phyloP scores from a whole-genome alignment of 1,139 yeast species.

The Suhomyces taliae region DNA sequence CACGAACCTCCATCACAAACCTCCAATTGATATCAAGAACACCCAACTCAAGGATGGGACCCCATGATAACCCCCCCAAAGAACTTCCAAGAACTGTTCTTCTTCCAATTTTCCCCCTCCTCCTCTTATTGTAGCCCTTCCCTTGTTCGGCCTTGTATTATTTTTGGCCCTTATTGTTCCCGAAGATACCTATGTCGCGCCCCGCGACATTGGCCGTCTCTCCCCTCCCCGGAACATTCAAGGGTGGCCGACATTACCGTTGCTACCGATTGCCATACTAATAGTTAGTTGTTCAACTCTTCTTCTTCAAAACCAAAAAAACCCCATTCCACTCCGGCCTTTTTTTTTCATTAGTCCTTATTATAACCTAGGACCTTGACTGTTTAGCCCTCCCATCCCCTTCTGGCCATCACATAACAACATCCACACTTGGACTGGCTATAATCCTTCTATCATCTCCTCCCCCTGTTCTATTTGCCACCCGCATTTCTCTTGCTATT shows the following conservation, averaged over 20 bases:
- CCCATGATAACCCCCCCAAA: no score
- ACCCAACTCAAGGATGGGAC: no score
- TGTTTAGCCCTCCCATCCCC: not conserved
- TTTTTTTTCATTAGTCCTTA: no score
- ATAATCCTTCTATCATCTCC: not conserved
- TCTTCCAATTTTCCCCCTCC: not conserved
- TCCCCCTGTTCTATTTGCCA: conserved; percentile 2
- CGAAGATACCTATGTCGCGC: conserved; percentile 1
- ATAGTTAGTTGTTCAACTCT: not conserved
- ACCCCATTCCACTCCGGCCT: no score
- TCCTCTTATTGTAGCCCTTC: not conserved
- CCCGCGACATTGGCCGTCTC: conserved; percentile 6
- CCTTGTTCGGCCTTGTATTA: not conserved
- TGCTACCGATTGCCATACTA: not conserved
- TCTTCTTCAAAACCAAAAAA: not conserved
- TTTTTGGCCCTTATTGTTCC: not conserved
- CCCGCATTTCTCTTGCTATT: conserved; percentile 2
- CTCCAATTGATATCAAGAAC: no score
- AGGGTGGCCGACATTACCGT: conserved; percentile 2
- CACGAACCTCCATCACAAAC: no score
- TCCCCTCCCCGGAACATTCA: conserved; percentile 5
- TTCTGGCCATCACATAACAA: not conserved
- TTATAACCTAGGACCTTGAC: no score
- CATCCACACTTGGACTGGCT: not conserved
- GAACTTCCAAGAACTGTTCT: no score